Base-by-base conservation (phyloP, 2,329 filamentous ascomycete species). In the Botrytis fragariae region DNA sequence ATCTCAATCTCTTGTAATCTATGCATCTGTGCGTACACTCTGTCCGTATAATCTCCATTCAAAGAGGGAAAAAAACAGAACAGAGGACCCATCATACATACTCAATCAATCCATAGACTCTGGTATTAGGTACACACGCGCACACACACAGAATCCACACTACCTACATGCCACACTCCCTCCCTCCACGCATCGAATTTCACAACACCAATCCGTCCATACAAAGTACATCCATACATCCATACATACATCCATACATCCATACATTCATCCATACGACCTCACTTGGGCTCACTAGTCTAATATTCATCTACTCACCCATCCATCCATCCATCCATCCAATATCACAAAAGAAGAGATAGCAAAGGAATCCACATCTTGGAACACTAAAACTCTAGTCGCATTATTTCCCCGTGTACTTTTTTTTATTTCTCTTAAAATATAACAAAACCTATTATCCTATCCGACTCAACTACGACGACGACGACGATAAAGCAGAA, bases 1-100 rank as follows among this genome's bases (percentile, higher is more conserved):
- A 63, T 63, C 37, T 63, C 37, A 63, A 63, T 63, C 25, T 63
- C 60, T 54, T 44, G 61, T 44, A 29, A 29, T 44, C 37, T 63
- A 29, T 42, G 37, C 37, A 63, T 63, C 60, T 63, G 25, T 63
- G 60, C 37, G 37, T n/a, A 63, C 37, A 18, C 60, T n/a, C 35
- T 32, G n/a, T 35, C 57, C n/a, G 29, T 32, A 9, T 32, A 18
- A 16, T 32, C 54, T 35, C 16, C 29, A 59, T 59, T 35, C 16
- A 2, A 20, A 35, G 54, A 59, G n/a, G 54, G n/a, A n/a, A 57
- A 7, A n/a, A 54, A 5, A 14, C 14, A 54, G 25, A 54, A 16
- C 6, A 45, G 44, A 45, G 44, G 44, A 45, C 44, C 44, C 44
- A 44, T 44, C 42, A 44, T 44, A 44, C 42, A 44, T 44, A 6